Evolutionary conservation across 179 eudicot genomes (phyloP).

Genomic region (Vitellaria paradoxa): DNA sequence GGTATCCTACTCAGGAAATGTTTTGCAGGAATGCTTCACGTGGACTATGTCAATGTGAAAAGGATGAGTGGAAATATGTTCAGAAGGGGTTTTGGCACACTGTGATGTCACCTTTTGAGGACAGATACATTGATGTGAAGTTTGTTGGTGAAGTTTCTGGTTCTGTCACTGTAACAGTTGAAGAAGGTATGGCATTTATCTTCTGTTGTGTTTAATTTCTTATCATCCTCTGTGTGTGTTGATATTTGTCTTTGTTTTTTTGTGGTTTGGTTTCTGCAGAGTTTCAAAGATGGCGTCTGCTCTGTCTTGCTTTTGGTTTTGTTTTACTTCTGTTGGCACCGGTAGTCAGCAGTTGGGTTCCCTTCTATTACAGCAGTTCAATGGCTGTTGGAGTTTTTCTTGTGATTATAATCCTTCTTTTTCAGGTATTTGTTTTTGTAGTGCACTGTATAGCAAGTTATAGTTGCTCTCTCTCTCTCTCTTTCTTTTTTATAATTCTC

Average conservation of each 20-base stretch:
- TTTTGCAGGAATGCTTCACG: slow-evolving; percentile 73
- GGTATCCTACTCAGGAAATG: background rate
- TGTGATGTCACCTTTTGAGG: slow-evolving; percentile 74
- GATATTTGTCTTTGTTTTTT: background rate
- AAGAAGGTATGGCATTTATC: slow-evolving; percentile 52
- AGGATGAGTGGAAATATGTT: slow-evolving; percentile 69
- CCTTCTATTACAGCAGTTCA: slow-evolving; percentile 92
- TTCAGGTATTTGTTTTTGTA: slow-evolving; percentile 53
- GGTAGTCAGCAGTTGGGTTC: slow-evolving; percentile 82
- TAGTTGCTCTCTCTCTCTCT: too few species aligned
- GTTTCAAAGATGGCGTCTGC: slow-evolving; percentile 81
- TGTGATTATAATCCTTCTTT: slow-evolving; percentile 79
- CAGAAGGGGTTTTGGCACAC: slow-evolving; percentile 76
- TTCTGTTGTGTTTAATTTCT: background rate
- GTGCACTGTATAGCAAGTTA: too few species aligned
- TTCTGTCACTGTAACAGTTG: slow-evolving; percentile 61
- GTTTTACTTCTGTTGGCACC: slow-evolving; percentile 69
- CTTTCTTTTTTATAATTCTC: too few species aligned
- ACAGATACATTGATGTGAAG: slow-evolving; percentile 75
- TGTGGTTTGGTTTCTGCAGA: slow-evolving; percentile 50
- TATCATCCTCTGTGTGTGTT: background rate
- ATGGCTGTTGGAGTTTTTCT: slow-evolving; percentile 86
- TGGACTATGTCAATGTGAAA: slow-evolving; percentile 78
- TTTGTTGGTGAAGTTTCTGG: slow-evolving; percentile 64
- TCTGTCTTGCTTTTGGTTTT: slow-evolving; percentile 66